Evolutionary conservation across 2,329 filamentous ascomycete species (phyloP).

Genomic region (Ophiocordyceps camponoti-saundersi): DNA sequence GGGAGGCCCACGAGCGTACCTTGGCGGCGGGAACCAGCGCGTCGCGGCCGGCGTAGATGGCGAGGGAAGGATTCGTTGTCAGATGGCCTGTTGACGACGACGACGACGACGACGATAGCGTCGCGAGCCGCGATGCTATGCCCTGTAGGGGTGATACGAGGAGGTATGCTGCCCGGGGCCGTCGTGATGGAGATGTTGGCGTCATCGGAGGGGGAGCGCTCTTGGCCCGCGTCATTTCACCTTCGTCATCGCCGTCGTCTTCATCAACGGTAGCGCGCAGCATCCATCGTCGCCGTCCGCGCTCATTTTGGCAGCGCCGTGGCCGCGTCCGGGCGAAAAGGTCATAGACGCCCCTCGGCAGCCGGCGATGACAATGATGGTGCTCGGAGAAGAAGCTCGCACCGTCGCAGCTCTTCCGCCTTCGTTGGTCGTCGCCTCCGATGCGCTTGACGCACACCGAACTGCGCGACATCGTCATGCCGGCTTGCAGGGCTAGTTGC

Average conservation of each 20-base stretch:
- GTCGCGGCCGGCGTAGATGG: constrained; percentile 61
- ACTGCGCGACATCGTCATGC: constrained; percentile 5
- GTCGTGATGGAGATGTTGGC: background rate
- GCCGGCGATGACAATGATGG: constrained; percentile 28
- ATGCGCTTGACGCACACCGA: constrained; percentile 18
- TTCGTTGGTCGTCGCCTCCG: constrained; percentile 31
- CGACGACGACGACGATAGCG: constrained; percentile 29
- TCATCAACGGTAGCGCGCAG: background rate
- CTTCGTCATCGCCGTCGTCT: background rate
- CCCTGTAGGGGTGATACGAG: constrained; percentile 53
- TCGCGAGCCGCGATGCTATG: constrained; percentile 41
- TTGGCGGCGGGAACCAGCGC: constrained; percentile 51
- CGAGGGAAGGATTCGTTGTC: constrained; percentile 41
- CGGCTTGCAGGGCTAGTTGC: constrained; percentile 37
- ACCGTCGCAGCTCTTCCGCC: constrained; percentile 21
- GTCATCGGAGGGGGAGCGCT: background rate
- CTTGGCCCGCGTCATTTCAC: background rate
- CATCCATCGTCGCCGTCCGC: background rate
- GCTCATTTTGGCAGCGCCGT: constrained; percentile 2
- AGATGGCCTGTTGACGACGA: constrained; percentile 26
- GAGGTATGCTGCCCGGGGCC: constrained; percentile 35
- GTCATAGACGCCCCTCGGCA: constrained; percentile 29
- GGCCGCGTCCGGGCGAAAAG: constrained; percentile 23
- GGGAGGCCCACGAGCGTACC: constrained; percentile 47
- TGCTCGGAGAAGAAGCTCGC: constrained; percentile 21